A percentile compares a stretch with the other conserved stretches of the same genome.
Conservation (phyloP, 208 protist genomes). For the Tritrichomonas musculus region DNA sequence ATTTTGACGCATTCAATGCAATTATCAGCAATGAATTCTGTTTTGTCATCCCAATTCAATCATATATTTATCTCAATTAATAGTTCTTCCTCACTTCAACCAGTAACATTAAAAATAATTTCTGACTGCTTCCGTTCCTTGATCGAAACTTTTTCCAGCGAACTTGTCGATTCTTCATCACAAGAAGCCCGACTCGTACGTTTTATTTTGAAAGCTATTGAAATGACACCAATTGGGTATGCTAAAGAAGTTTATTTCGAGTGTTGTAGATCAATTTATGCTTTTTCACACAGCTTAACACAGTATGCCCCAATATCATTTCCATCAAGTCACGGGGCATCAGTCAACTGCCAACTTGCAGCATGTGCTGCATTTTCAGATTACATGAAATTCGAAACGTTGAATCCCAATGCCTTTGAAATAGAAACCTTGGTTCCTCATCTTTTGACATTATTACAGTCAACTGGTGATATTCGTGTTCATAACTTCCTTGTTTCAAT, state of each 20-base stretch:
- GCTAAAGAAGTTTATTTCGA: not conserved
- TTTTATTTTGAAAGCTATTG: not conserved
- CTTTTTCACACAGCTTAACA: not conserved
- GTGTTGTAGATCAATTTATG: not conserved
- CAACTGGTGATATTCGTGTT: not conserved
- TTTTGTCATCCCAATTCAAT: not conserved
- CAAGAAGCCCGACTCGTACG: not conserved
- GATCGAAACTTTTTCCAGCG: not conserved
- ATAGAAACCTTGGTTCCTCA: not conserved
- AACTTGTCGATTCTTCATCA: not conserved
- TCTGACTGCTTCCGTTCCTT: not conserved
- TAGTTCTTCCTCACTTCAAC: not conserved
- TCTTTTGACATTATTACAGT: not conserved
- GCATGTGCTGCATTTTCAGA: not conserved
- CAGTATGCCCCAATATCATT: not conserved
- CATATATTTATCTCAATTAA: not conserved
- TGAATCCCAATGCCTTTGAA: not conserved
- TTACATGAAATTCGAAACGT: not conserved
- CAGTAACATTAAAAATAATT: not conserved
- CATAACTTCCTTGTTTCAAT: not conserved
- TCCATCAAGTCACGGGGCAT: not conserved
- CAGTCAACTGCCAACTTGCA: not conserved
- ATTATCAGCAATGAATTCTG: not conserved
- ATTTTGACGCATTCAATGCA: conserved; percentile 1
- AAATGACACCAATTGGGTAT: not conserved